A percentile compares a stretch with the other conserved stretches of the same genome.
Evolutionary conservation across 768 basidiomycete genomes (phyloP).

Genomic region (Mycena haematopus): DNA sequence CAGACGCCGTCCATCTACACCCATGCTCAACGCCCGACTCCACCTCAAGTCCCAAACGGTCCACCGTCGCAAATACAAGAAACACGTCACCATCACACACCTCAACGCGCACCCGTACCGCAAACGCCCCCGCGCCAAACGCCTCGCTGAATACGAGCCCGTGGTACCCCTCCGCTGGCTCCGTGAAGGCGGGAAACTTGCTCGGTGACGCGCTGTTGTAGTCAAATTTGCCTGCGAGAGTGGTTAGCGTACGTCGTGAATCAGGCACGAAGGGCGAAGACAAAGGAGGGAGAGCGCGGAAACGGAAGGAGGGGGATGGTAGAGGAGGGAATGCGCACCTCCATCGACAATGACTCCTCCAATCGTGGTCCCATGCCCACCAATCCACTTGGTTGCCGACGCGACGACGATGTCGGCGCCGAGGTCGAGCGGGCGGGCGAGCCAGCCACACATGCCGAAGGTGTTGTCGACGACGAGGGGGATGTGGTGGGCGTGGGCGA

Average conservation of each 20-base stretch:
- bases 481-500: conserved; percentile 22
- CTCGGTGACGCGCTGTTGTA: conserved; percentile 44
- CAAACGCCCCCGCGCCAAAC: conserved; percentile 54
- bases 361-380: conserved; percentile 48
- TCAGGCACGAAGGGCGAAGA: not conserved
- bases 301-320: not conserved
- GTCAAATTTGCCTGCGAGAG: conserved; percentile 50
- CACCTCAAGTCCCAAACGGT: too few relatives aligned
- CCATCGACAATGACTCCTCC: conserved; percentile 60
- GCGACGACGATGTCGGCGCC: conserved; percentile 37
- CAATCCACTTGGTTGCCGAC: conserved; percentile 46
- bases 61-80: not conserved
- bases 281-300: too few relatives aligned
- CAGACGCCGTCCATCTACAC: too few relatives aligned
- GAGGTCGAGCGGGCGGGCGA: conserved; percentile 30
- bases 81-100: conserved; percentile 7
- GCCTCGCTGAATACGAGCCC: conserved; percentile 53
- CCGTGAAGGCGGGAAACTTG: conserved; percentile 58
- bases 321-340: conserved; percentile 36
- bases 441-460: conserved; percentile 51
- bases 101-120: conserved; percentile 48
- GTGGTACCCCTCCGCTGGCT: conserved; percentile 61
- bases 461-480: conserved; percentile 60
- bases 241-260: conserved; percentile 13
- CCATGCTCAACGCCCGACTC: too few relatives aligned